Base-by-base conservation (phyloP, 1,284 basidiomycete genomes). In the Irpex sp. region DNA sequence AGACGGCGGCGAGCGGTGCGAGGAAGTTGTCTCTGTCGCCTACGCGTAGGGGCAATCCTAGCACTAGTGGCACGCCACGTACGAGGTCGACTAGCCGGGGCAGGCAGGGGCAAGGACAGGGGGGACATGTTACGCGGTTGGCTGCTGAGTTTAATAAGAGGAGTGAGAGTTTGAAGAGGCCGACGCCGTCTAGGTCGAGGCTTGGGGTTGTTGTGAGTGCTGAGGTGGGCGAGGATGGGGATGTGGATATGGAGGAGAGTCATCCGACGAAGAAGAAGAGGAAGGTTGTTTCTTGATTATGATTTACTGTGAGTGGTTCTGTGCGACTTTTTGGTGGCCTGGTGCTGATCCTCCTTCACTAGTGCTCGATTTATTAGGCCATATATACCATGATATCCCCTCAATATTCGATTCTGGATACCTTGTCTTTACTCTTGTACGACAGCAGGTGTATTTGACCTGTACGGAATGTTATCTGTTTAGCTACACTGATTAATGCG, bases 221-320 rank as follows among this genome's bases (percentile, higher is more conserved):
- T 13, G 53, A 9, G 11, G 2, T 19, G 3, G 31, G 35, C 2
- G 53, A 55, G 13, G 53, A 55, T 35, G 53, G 2, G 8, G 53
- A 33, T 33, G 31, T 33, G 31, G 31, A 55, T 17, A 55, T 55
- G 49, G 65, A 61, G 26, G 68, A 66, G 35, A 60, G 58, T 8
- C 49, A 59, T 58, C 67, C 58, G 43, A 46, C 61, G 58, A 64
- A 53, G 59, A 63, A 64, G 61, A 63, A 57, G 59, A 54, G 62
- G 21, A 62, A 60, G 53, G 58, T 63, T 19, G 62, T 19, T 11
- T 35, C 61, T 35, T 61, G 55, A 58, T 6, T 17, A 4, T 11
- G 53, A 55, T 21, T 33, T 55, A 26, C 36, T 8, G 53, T 51
- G 50, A 51, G 50, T 31, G 17, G 1, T 19, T 13, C 1, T 46